Percentiles rank a stretch among this genome's conserved stretches.
Conservation (phyloP, 2,329 filamentous ascomycete species). For the Talaromyces verruculosus region DNA sequence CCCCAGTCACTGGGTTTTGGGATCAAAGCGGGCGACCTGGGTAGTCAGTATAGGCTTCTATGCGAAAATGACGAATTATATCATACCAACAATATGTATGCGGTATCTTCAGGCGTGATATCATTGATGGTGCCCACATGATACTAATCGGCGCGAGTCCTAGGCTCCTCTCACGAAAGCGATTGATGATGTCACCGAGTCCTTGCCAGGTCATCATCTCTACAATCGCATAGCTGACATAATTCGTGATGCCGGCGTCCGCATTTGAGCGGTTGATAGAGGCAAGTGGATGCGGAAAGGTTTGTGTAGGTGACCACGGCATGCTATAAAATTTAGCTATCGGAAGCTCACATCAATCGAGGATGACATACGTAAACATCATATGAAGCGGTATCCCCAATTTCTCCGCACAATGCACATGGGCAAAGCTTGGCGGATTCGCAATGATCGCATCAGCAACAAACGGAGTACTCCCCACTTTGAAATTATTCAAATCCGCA, state of each 20-base stretch:
- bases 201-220: constrained; percentile 95
- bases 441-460: constrained; percentile 87
- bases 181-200: constrained; percentile 85
- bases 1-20: constrained; percentile 77
- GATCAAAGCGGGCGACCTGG: constrained; percentile 69
- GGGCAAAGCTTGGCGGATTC: constrained; percentile 76
- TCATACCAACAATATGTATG: constrained; percentile 75
- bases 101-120: constrained; percentile 66
- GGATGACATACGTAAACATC: constrained; percentile 74
- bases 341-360: background rate
- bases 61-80: background rate
- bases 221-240: constrained; percentile 77
- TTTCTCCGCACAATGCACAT: constrained; percentile 76
- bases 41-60: constrained; percentile 26
- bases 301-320: constrained; percentile 84
- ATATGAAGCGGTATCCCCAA: constrained; percentile 75
- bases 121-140: constrained; percentile 71
- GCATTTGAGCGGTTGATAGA: constrained; percentile 76
- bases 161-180: constrained; percentile 72
- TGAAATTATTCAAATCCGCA: constrained; percentile 44
- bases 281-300: constrained; percentile 82
- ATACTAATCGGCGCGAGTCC: constrained; percentile 75
- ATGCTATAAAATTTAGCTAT: constrained; percentile 54
- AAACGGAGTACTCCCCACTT: constrained; percentile 56
- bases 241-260: constrained; percentile 75